Base-by-base conservation (phyloP, 2,329 filamentous ascomycete genomes). In the Periconia sp. region DNA sequence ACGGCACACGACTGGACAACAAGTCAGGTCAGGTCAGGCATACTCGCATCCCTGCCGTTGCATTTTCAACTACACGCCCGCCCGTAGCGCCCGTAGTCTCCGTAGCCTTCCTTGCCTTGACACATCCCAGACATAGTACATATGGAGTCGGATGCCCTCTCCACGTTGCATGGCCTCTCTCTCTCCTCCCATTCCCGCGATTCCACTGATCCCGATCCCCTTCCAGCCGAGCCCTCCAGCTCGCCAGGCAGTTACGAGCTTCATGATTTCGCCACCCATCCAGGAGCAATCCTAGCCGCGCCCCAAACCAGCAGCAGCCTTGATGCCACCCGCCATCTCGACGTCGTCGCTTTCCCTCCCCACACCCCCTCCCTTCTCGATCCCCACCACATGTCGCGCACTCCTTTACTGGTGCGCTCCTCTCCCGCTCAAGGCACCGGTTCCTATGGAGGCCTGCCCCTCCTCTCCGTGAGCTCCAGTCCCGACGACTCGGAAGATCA, bases 381-480 rank as follows among this genome's bases (percentile, higher is more conserved):
- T 51, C 53, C 63, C 56, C 57, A 49, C 53, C 55, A 62, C 40
- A 81, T 81, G 78, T 80, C 79, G 55, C 76, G 75, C 68, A 75
- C 80, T 57, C 83, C 83, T 54, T 79, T 86, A 53, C 74, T 87
- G 50, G 73, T 85, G 68, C 81, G 82, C 55, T 83, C 83, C 47
- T 83, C 83, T 59, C 83, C 84, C 42, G 82, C 82, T 33, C 79
- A 82, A 67, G 84, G 82, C 52, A 85, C 82, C 35, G 81, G 82
- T 19, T 85, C 83, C 15, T 87, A 87, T 68, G 84, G 84, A 50
- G 82, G 82, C 5, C 77, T 83, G 19, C 82, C 81, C 6, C 63
- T 81, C 41, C 69, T 77, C 37, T 76, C 68, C 23, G 50, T 74
- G 56, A 74, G 71, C 54, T 69, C 69, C 47, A 70, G 65, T 56